Percentiles rank a stretch among this genome's conserved stretches.
These are phyloP conservation scores for Suillus cothurnatus DNA, from an alignment of 768 basidiomycete genomes.

Conservation along the genomic window DNA sequence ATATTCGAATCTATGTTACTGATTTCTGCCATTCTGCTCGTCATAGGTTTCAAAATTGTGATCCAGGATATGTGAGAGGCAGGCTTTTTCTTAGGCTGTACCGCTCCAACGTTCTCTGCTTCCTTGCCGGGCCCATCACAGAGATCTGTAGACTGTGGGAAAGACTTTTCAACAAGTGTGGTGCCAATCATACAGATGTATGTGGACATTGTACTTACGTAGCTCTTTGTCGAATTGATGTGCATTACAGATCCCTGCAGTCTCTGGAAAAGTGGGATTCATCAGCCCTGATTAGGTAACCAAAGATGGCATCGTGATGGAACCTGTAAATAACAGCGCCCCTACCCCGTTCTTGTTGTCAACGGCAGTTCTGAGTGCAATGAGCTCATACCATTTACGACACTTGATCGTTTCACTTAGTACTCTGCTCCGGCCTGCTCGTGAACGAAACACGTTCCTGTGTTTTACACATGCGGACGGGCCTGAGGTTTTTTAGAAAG, in stretches of 20 bases:
- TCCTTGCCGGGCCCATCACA: neutral
- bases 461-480: no score
- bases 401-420: no score
- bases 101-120: neutral
- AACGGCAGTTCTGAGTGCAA: neutral
- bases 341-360: neutral
- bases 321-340: no score
- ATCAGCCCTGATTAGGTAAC: neutral
- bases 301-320: no score
- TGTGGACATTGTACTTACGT: neutral
- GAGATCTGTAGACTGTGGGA: no score
- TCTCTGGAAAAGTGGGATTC: neutral
- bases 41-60: neutral
- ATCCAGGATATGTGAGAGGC: neutral
- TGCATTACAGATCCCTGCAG: neutral
- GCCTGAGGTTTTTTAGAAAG: no score
- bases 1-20: no score
- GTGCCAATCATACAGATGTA: no score
- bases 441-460: no score
- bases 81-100: neutral
- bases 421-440: no score
- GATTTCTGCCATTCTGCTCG: neutral
- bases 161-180: no score
- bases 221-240: no score
- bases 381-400: neutral